Percentiles rank a stretch among this genome's conserved stretches.
Conservation (phyloP, 2,329 filamentous ascomycete species). For the Myriosclerotinia duriaeana region DNA sequence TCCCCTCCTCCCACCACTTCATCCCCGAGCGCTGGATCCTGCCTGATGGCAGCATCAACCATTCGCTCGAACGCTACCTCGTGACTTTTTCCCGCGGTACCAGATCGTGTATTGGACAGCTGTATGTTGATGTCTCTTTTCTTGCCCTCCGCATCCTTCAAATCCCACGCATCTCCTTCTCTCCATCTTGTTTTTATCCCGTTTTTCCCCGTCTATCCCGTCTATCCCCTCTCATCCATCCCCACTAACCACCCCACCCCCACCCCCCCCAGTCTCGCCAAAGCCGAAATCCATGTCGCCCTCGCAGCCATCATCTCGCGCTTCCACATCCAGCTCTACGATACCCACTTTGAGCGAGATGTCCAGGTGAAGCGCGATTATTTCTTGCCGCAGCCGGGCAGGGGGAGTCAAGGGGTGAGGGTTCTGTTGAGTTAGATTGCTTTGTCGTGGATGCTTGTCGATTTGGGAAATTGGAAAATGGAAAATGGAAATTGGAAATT, state of each 20-base stretch:
- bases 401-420: constrained; percentile 18
- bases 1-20: constrained; percentile 28
- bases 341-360: constrained; percentile 28
- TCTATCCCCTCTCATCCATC: no score
- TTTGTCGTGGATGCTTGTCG: no score
- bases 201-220: not conserved
- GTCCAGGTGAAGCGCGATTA: constrained; percentile 26
- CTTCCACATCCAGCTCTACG: constrained; percentile 27
- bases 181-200: not conserved
- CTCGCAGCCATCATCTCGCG: constrained; percentile 30
- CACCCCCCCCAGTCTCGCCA: constrained; percentile 26
- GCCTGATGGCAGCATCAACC: constrained; percentile 33
- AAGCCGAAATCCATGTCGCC: constrained; percentile 31
- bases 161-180: not conserved
- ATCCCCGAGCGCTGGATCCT: constrained; percentile 32
- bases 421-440: constrained; percentile 5
- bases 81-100: constrained; percentile 31
- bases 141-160: no score
- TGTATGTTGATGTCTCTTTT: not conserved
- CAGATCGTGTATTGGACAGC: constrained; percentile 34
- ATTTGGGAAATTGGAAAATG: no score
- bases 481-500: no score
- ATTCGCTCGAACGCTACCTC: constrained; percentile 27
- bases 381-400: constrained; percentile 22
- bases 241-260: no score